phyloP scores from a whole-genome alignment of 2,329 filamentous ascomycete genomes.

The Penicillium sp. region DNA sequence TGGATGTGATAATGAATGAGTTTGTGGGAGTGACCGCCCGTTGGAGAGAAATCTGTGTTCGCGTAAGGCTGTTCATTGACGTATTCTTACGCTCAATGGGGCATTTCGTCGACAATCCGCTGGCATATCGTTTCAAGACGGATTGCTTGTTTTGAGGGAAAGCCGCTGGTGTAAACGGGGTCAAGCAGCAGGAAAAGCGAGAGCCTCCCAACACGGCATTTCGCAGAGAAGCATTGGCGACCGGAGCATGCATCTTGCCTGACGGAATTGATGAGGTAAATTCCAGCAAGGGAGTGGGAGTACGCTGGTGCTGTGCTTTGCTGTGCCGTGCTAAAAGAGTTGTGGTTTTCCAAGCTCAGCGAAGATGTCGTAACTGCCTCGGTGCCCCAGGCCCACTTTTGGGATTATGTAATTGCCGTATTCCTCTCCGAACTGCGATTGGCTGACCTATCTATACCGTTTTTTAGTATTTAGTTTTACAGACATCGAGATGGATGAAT shows the following conservation, averaged over 20 bases:
- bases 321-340: background rate
- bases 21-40: background rate
- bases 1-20: constrained; percentile 8
- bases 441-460: background rate
- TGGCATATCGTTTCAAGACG: background rate
- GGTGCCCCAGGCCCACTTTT: constrained; percentile 15
- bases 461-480: background rate
- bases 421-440: background rate
- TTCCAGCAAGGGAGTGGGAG: background rate
- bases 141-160: constrained; percentile 16
- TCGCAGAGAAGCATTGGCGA: constrained; percentile 30
- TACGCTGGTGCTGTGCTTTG: background rate
- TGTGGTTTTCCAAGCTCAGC: background rate
- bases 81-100: constrained; percentile 5
- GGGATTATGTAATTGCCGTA: background rate
- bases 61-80: background rate
- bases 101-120: constrained; percentile 12
- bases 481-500: background rate
- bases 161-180: constrained; percentile 19
- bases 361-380: constrained; percentile 2
- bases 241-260: constrained; percentile 23
- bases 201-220: constrained; percentile 24
- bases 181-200: constrained; percentile 19
- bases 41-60: background rate
- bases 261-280: background rate